Evolutionary conservation across 2,329 filamentous ascomycete genomes (phyloP).

Genomic region (Scedosporium dehoogii): DNA sequence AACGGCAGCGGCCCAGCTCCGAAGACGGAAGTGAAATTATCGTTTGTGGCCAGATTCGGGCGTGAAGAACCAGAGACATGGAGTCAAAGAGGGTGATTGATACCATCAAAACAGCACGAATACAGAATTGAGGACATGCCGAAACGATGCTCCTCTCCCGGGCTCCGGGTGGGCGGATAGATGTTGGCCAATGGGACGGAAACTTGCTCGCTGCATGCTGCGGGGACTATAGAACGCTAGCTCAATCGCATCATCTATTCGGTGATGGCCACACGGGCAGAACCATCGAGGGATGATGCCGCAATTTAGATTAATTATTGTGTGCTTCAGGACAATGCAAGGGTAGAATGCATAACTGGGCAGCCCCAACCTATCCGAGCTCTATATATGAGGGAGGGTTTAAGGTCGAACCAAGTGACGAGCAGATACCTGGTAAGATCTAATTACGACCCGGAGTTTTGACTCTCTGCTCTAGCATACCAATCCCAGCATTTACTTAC

Average conservation of each 20-base stretch:
- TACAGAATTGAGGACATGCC: background rate
- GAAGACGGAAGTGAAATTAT: background rate
- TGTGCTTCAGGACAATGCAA: background rate
- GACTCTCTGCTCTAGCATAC: background rate
- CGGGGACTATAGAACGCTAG: background rate
- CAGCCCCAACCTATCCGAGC: background rate
- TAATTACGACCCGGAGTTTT: background rate
- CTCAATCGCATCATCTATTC: background rate
- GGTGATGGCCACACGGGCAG: background rate
- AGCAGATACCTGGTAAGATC: background rate
- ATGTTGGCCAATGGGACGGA: background rate
- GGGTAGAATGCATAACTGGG: background rate
- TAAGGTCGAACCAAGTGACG: background rate
- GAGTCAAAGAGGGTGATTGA: background rate
- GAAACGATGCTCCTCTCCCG: background rate
- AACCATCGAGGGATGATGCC: background rate
- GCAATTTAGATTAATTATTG: background rate
- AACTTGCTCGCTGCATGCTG: background rate
- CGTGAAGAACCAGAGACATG: background rate
- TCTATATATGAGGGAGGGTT: background rate
- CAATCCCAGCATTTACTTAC: background rate
- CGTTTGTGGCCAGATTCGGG: background rate
- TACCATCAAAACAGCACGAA: background rate
- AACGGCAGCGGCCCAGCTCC: background rate
- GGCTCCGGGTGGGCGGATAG: background rate